Conservation (phyloP, 2,329 filamentous ascomycete species). For the Bipolaris gigantea region DNA sequence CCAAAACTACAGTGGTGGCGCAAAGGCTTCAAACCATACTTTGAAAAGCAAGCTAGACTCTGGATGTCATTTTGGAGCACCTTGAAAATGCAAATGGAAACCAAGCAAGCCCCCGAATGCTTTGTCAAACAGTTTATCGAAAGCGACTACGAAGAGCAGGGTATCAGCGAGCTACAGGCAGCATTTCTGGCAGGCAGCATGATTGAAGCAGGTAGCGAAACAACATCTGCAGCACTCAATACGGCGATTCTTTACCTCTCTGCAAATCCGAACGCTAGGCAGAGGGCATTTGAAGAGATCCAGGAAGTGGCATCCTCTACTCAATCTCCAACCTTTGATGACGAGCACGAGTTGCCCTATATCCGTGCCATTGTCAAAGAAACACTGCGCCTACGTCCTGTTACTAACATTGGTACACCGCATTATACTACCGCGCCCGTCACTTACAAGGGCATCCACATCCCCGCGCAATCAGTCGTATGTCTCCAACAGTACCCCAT, state of each 20-base stretch:
- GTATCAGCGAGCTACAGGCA: constrained; percentile 41
- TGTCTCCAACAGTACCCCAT: constrained; percentile 33
- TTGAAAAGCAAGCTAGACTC: constrained; percentile 37
- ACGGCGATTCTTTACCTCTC: constrained; percentile 36
- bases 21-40: constrained; percentile 29
- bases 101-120: constrained; percentile 39
- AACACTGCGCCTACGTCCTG: constrained; percentile 49
- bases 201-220: constrained; percentile 48
- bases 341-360: constrained; percentile 49
- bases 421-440: constrained; percentile 44
- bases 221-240: constrained; percentile 44
- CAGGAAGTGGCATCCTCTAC: constrained; percentile 16
- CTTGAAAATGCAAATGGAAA: constrained; percentile 37
- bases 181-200: constrained; percentile 42
- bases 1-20: constrained; percentile 38
- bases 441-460: constrained; percentile 47
- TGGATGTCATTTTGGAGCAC: constrained; percentile 39
- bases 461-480: constrained; percentile 48
- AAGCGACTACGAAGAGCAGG: constrained; percentile 43
- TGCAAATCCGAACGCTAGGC: constrained; percentile 23
- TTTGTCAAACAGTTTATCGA: constrained; percentile 42
- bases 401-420: constrained; percentile 40
- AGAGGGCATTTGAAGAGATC: constrained; percentile 31
- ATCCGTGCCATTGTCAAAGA: constrained; percentile 45
- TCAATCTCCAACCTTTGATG: constrained; percentile 44